Evolutionary conservation across 1,284 basidiomycete species (phyloP), one percentile per base, ranked within the genome.

Genomic region (Ustilago tritici): DNA sequence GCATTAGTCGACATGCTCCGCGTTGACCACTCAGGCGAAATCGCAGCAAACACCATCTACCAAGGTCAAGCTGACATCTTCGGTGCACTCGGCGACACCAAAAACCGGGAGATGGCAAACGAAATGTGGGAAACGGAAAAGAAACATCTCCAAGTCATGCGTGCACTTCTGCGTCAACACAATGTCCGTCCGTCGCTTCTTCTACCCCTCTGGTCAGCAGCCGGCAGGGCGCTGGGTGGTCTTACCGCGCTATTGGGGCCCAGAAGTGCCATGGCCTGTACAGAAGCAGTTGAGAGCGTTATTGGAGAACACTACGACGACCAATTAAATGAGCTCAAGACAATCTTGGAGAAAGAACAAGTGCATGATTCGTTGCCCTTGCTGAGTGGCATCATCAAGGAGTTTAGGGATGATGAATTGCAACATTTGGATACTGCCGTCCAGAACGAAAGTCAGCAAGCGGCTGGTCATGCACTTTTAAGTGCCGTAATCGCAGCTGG

Each of bases 291-390:
- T 5, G 95, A 98, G 87, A 98, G 95, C 0, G 94, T 95, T 56
- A 98, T 98, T 64, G 95, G 95, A 34, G 95, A 98, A 86, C 95
- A 98, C 86, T 98, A 98, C 82, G 94, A 98, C 86, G 95, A 98
- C 43, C 84, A 85, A 69, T 40, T 85, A 8, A 74, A 69, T 19
- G 80, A 82, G 57, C 65, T 85, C 6, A 47, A 56, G 10, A 56
- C 54, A 0, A 81, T 84, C 12, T 49, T 64, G 12, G 49, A 76
- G 34, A 66, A 68, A 17, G 75, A 69, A n/a, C 41, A n/a, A 32
- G 23, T 56, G 23, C 89, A 90, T 70, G 92, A 93, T 0, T 95
- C 93, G 50, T 88, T 98, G 36, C 90, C 92, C 0, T 87, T 96
- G 17, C 88, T 98, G 54, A 90, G 89, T 71, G 88, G 91, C 9